Percentiles rank a stretch among this genome's conserved stretches.
Evolutionary conservation across 495 filamentous ascomycete genomes (phyloP).

Genomic region (Aspergillus incahuasiensis): DNA sequence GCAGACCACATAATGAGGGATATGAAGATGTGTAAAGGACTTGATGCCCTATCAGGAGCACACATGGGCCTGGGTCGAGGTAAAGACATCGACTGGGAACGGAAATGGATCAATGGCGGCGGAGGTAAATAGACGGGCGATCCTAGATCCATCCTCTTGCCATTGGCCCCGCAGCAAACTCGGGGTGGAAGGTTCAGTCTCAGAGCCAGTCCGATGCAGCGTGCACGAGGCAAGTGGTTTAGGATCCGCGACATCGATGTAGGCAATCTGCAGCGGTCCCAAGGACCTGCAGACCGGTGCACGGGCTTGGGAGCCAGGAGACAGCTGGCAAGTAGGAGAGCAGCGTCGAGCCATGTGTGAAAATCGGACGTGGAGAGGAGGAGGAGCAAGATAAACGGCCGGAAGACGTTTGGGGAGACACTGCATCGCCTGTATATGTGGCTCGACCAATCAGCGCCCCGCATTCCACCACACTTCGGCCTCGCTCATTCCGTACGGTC

Average conservation of each 20-base stretch:
- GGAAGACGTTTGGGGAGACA: background rate
- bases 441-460: constrained; percentile 23
- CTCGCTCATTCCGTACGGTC: constrained; percentile 6
- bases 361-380: constrained; percentile 7
- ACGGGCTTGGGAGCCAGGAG: background rate
- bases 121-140: constrained; percentile 7
- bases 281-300: constrained; percentile 6
- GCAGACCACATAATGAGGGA: no score
- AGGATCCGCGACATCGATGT: background rate
- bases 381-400: background rate
- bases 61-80: constrained; percentile 36
- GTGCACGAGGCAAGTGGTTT: constrained; percentile 4
- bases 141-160: constrained; percentile 6
- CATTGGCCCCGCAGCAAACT: constrained; percentile 8
- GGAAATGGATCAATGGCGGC: constrained; percentile 8
- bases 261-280: background rate
- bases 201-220: constrained; percentile 4
- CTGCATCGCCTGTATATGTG: constrained; percentile 10
- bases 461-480: constrained; percentile 23
- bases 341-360: constrained; percentile 19
- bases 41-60: constrained; percentile 36
- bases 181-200: background rate
- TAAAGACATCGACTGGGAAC: constrained; percentile 10
- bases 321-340: constrained; percentile 20
- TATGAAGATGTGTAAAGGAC: constrained; percentile 11